Evolutionary conservation across 495 filamentous ascomycete genomes (phyloP).

Genomic region (Trichocladium uniseriatum): DNA sequence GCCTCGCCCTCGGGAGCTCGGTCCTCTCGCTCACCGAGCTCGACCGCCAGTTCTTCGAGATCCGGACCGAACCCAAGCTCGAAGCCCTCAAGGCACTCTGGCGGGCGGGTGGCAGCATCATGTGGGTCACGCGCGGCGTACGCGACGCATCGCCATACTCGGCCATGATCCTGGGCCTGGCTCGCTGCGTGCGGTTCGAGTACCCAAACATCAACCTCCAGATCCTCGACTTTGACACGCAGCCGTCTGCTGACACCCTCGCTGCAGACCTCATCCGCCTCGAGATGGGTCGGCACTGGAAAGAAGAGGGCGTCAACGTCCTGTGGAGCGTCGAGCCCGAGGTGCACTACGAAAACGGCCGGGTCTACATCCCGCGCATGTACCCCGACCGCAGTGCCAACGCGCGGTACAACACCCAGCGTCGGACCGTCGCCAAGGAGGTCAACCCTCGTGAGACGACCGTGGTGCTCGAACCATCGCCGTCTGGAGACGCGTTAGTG

Average conservation of each 20-base stretch:
- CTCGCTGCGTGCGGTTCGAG: constrained; percentile 14
- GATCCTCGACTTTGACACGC: constrained; percentile 21
- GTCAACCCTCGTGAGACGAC: background rate
- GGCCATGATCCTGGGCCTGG: constrained; percentile 14
- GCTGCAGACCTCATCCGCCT: background rate
- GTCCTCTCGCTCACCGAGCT: background rate
- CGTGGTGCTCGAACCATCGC: background rate
- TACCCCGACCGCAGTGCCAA: background rate
- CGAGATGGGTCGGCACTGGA: constrained; percentile 8
- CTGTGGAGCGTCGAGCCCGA: constrained; percentile 31
- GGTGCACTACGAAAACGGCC: constrained; percentile 7
- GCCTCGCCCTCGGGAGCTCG: background rate
- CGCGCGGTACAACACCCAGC: constrained; percentile 1
- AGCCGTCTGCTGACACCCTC: constrained; percentile 2
- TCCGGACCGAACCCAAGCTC: background rate
- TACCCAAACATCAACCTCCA: constrained; percentile 19
- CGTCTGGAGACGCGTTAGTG: no score
- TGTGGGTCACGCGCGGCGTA: background rate
- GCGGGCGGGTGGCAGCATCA: background rate
- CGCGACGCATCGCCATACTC: constrained; percentile 6
- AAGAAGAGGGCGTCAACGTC: background rate
- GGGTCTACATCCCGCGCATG: background rate
- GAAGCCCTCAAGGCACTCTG: background rate
- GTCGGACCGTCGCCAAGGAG: background rate
- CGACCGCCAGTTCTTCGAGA: background rate